Base-by-base conservation (phyloP, 306 rosid species). In the Rubus idaeus region DNA sequence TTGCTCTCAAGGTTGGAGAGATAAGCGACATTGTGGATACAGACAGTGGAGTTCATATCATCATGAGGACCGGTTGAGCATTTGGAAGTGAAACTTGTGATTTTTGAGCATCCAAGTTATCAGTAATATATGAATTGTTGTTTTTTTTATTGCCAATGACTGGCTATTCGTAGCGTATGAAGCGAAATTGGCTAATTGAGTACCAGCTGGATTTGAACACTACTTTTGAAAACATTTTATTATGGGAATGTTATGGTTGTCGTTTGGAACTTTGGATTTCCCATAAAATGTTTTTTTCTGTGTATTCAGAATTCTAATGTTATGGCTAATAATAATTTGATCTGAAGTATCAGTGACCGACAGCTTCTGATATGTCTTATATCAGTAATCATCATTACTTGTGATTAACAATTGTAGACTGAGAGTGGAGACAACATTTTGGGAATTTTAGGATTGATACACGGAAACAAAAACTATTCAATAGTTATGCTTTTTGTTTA, bases 21-120 rank as follows among this genome's bases (percentile, higher is more conserved):
- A 61, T 92, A 45, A 94, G 98, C 53, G 96, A 89, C 65, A 90
- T 92, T 80, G 93, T 94, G 84, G 97, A 94, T 53, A 94, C 97
- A 16, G 98, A 94, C 21, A 95, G 99, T 41, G 97, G 99, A 60
- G 97, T 85, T 80, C 99, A 95, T 93, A 87, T 92, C 72, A 92
- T 95, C 74, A 65, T 78, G 92, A 88, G 99, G 82, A 95, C 96
- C 66, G 88, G 78, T 55, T 92, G 88, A 93, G 68, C 17, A 16
- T 47, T 44, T 58, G 50, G 51, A 55, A 72, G 65, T 26, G 73
- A 47, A 9, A 73, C 75, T 71, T 26, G 41, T 18, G 63, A 73
- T 45, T n/a, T n/a, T 53, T 68, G 77, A 23, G 69, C 20, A 74
- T 68, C 67, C 67, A 75, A 63, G 46, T 68, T 77, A 26, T 74